These are phyloP conservation scores for Amauroascus niger DNA, from an alignment of 2,329 filamentous ascomycete genomes.

Conservation along the genomic window DNA sequence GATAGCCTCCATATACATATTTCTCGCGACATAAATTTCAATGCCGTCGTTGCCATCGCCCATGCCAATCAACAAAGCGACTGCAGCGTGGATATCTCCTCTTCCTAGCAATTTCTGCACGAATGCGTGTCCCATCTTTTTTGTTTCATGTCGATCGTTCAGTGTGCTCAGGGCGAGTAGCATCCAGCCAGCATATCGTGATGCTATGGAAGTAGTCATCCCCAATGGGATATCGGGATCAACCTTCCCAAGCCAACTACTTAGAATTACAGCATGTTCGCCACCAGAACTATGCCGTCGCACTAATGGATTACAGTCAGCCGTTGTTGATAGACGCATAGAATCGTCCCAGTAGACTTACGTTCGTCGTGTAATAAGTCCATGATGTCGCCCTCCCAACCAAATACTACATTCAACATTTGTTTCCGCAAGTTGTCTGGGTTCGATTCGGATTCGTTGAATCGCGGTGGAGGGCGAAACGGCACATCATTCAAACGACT, in stretches of 20 bases:
- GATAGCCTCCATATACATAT: conserved; percentile 84
- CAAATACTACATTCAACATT: conserved; percentile 91
- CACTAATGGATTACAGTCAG: conserved; percentile 36
- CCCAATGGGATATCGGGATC: conserved; percentile 71
- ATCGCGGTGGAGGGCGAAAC: conserved; percentile 58
- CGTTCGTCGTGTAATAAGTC: conserved; percentile 74
- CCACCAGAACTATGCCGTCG: conserved; percentile 62
- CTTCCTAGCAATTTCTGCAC: conserved; percentile 82
- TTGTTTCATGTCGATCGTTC: conserved; percentile 65
- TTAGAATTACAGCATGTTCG: conserved; percentile 67
- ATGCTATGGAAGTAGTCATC: conserved; percentile 65
- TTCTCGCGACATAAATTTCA: conserved; percentile 88
- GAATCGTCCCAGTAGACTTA: conserved; percentile 27
- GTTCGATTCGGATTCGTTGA: conserved; percentile 52
- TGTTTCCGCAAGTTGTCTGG: conserved; percentile 72
- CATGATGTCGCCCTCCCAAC: conserved; percentile 79
- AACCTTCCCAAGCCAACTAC: conserved; percentile 86
- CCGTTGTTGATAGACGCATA: background rate
- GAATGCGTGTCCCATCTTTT: conserved; percentile 82
- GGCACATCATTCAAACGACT: conserved; percentile 72
- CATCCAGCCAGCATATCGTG: conserved; percentile 96
- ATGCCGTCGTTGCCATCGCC: conserved; percentile 91
- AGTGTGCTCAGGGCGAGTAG: conserved; percentile 82
- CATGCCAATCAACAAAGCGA: conserved; percentile 84
- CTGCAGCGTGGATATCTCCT: conserved; percentile 83